Evolutionary conservation across 2,329 filamentous ascomycete genomes (phyloP).

Genomic region (Fonsecaea monophora): DNA sequence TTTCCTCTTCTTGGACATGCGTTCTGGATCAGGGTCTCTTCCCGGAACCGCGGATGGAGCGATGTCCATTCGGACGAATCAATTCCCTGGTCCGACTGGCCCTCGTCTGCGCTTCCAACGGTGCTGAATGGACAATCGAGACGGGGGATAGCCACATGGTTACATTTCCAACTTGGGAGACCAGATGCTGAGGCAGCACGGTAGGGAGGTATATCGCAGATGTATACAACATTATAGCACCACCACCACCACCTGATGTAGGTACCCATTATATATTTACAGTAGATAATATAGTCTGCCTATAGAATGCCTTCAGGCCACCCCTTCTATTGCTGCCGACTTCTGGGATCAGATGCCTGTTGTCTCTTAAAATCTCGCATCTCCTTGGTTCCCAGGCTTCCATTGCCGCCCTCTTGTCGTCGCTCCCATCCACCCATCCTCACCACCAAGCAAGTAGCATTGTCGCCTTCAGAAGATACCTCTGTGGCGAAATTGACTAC

Average conservation of each 20-base stretch:
- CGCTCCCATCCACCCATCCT: slow-evolving; percentile 70
- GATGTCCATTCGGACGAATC: slow-evolving; percentile 17
- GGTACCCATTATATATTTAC: neutral
- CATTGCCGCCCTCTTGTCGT: slow-evolving; percentile 77
- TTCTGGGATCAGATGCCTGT: slow-evolving; percentile 82
- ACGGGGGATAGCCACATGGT: neutral
- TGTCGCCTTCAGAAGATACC: slow-evolving; percentile 70
- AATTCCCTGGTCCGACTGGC: neutral
- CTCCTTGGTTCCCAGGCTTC: slow-evolving; percentile 90
- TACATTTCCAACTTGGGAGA: neutral
- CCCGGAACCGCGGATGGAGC: slow-evolving; percentile 18
- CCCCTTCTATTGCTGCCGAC: slow-evolving; percentile 58
- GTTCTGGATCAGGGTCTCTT: neutral
- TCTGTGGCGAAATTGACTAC: slow-evolving; percentile 90
- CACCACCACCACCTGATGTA: too few species aligned
- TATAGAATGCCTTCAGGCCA: neutral
- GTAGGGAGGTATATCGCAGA: neutral
- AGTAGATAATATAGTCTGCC: neutral
- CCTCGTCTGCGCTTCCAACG: neutral
- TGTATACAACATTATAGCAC: neutral
- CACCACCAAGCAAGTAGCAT: slow-evolving; percentile 69
- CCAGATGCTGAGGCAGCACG: too few species aligned
- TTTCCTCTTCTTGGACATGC: slow-evolving; percentile 2
- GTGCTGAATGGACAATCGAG: neutral
- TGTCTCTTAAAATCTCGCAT: slow-evolving; percentile 80